Conservation (phyloP, 2,329 filamentous ascomycete species). For the Penicillium hordei region DNA sequence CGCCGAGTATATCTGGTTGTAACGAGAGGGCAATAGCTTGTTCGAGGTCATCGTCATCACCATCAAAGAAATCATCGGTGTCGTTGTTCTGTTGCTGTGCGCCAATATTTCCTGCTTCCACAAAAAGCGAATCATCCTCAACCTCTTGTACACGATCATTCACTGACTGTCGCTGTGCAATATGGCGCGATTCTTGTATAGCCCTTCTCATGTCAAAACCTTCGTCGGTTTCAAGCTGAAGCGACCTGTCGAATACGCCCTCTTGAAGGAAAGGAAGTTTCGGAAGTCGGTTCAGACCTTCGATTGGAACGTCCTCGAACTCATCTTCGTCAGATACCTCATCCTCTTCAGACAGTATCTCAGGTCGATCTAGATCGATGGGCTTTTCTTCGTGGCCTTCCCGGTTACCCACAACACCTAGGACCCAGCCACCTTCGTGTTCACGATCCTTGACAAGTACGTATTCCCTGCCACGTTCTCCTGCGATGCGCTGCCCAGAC, state of each 20-base stretch:
- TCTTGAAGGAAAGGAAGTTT: slow-evolving; percentile 52
- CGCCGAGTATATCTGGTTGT: slow-evolving; percentile 47
- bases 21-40: slow-evolving; percentile 84
- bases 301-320: slow-evolving; percentile 91
- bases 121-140: slow-evolving; percentile 57
- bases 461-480: slow-evolving; percentile 90
- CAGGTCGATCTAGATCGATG: slow-evolving; percentile 76
- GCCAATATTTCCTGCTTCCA: slow-evolving; percentile 48
- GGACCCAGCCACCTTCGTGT: slow-evolving; percentile 90
- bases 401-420: slow-evolving; percentile 88
- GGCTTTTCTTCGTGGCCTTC: slow-evolving; percentile 79
- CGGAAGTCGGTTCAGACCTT: slow-evolving; percentile 81
- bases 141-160: slow-evolving; percentile 17
- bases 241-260: slow-evolving; percentile 38
- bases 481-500: slow-evolving; percentile 53
- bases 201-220: slow-evolving; percentile 48
- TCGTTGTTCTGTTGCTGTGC: slow-evolving; percentile 23
- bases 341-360: slow-evolving; percentile 55
- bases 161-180: neutral
- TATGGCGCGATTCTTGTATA: slow-evolving; percentile 46
- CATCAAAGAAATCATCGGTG: slow-evolving; percentile 59
- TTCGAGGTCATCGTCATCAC: slow-evolving; percentile 72
- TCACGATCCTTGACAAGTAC: slow-evolving; percentile 94
- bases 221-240: slow-evolving; percentile 31
- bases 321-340: slow-evolving; percentile 68